Conservation (phyloP, 805 yeast species). For the Saturnispora silvae region DNA sequence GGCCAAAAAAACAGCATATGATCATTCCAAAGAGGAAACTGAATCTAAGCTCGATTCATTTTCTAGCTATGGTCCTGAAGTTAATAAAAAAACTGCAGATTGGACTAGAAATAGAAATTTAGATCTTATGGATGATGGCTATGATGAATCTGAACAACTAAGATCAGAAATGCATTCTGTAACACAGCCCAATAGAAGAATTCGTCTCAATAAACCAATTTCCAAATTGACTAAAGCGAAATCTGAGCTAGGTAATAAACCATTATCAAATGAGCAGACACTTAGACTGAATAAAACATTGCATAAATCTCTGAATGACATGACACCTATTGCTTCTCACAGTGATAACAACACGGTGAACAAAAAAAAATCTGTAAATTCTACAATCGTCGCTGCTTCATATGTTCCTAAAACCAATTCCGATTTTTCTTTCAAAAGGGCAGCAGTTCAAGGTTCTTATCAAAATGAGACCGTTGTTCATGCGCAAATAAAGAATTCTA, state of each 20-base stretch:
- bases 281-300: neutral
- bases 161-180: neutral
- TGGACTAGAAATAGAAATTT: neutral
- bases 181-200: neutral
- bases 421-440: slow-evolving; percentile 17
- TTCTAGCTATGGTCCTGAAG: no score
- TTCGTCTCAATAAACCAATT: neutral
- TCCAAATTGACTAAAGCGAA: neutral
- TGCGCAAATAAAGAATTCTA: neutral
- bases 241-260: neutral
- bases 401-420: slow-evolving; percentile 9
- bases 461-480: neutral
- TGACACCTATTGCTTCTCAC: neutral
- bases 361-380: neutral
- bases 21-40: no score
- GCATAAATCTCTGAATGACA: neutral
- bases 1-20: no score
- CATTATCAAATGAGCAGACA: neutral
- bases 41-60: no score
- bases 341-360: neutral
- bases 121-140: neutral
- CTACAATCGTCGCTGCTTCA: slow-evolving; percentile 5
- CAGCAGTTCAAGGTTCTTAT: slow-evolving; percentile 17
- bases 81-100: no score
- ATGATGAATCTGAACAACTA: neutral